Evolutionary conservation across 2,329 filamentous ascomycete genomes (phyloP).

Genomic region (Ceratocystis eucalypticola): DNA sequence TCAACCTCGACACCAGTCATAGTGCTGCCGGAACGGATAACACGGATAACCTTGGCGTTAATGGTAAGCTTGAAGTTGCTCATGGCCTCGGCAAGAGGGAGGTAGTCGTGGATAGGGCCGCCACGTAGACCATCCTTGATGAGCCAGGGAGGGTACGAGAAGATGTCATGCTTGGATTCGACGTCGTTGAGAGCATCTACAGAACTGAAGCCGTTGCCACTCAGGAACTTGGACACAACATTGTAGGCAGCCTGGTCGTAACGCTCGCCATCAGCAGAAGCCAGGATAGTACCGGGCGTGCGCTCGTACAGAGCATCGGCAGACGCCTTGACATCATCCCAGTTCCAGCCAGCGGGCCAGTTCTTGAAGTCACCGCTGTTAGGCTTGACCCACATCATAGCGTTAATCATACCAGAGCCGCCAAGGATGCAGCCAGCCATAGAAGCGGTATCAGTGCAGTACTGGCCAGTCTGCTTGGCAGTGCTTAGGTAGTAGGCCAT

Average conservation of each 20-base stretch:
- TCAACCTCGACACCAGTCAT: conserved; percentile 56
- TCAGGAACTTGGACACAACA: conserved; percentile 47
- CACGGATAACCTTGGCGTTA: conserved; percentile 50
- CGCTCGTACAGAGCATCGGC: conserved; percentile 50
- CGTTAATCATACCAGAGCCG: conserved; percentile 53
- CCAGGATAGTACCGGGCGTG: conserved; percentile 55
- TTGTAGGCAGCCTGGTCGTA: conserved; percentile 55
- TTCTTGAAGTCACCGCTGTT: conserved; percentile 56
- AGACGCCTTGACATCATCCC: conserved; percentile 44
- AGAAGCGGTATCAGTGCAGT: conserved; percentile 54
- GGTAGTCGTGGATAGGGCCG: conserved; percentile 58
- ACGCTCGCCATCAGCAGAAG: conserved; percentile 50
- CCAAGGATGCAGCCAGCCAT: conserved; percentile 61
- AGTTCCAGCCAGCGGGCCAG: conserved; percentile 60
- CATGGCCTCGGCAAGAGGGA: conserved; percentile 45
- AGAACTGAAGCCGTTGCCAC: conserved; percentile 44
- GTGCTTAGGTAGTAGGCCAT: conserved; percentile 56
- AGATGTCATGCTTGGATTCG: conserved; percentile 51
- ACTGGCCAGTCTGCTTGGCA: conserved; percentile 47
- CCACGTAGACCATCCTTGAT: conserved; percentile 51
- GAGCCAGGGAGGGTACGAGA: conserved; percentile 52
- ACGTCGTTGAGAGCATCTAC: conserved; percentile 46
- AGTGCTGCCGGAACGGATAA: conserved; percentile 49
- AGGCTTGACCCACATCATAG: conserved; percentile 51
- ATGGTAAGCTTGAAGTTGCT: conserved; percentile 54